Base-by-base conservation (phyloP, 805 yeast genomes). In the Vanderwaltozyma polyspora region DNA sequence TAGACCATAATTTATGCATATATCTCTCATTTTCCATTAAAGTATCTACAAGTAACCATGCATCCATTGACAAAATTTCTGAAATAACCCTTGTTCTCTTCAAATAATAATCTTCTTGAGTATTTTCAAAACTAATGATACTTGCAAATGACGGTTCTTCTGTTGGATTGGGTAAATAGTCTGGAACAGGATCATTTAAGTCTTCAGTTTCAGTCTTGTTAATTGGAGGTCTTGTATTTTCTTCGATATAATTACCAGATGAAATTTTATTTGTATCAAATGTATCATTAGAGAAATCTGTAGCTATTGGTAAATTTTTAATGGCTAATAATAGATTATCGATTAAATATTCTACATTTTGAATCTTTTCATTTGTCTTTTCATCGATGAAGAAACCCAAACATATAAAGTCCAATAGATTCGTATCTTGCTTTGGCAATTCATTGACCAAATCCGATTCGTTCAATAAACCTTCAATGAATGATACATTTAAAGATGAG, bases 41-140 rank as follows among this genome's bases (percentile, higher is more conserved):
- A 1, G 93, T 76, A 48, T 89, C 95, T 2, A 91, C 79, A 16
- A 89, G 65, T 4, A 89, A 73, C 95, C 95, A 87, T 14, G 83
- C 84, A 52, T 87, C 95, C 7, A 86, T 77, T n/a, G 87, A 72
- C 32, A 89, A 66, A 17, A 89, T 79, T 51, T 89, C 96, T 0
- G 95, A 79, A 12, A 54, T 51, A 3, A 48, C 36, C 15, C 44
- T 48, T 5, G 53, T 52, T 38, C 42, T 50, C n/a, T 38, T 41
- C 26, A 50, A 26, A 22, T 32, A 33, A n/a, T n/a, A n/a, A n/a
- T n/a, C n/a, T n/a, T n/a, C n/a, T n/a, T n/a, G n/a, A n/a, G n/a
- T n/a, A n/a, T n/a, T n/a, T n/a, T n/a, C n/a, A n/a, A n/a, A n/a
- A n/a, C n/a, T n/a, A n/a, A n/a, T n/a, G n/a, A n/a, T n/a, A n/a